phyloP scores from a whole-genome alignment of 352 stramenopile genomes.

The Globisporangium rhizosaccharum region DNA sequence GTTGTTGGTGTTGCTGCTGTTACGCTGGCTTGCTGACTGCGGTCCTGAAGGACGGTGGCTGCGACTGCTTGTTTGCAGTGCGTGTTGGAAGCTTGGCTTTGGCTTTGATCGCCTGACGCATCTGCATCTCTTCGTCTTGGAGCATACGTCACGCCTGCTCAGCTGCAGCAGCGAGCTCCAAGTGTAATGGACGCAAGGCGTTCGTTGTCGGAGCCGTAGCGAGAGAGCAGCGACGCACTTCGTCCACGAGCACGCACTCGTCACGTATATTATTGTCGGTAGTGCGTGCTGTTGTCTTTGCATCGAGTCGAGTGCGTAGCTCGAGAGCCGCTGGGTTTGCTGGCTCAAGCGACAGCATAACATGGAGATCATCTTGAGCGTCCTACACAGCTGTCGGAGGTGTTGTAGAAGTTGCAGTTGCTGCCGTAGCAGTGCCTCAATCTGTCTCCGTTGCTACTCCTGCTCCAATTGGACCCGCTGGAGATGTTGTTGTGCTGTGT shows the following conservation, averaged over 20 bases:
- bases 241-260: background rate
- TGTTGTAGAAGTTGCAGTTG: no score
- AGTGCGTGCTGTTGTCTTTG: background rate
- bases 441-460: no score
- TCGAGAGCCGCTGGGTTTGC: slow-evolving; percentile 26
- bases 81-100: no score
- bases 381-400: slow-evolving; percentile 20
- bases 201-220: background rate
- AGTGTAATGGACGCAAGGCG: background rate
- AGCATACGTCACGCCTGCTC: slow-evolving; percentile 41
- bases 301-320: slow-evolving; percentile 1
- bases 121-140: slow-evolving; percentile 42
- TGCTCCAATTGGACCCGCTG: no score
- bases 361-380: slow-evolving; percentile 24
- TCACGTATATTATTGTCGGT: no score
- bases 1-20: slow-evolving; percentile 2
- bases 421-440: no score
- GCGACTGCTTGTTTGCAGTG: slow-evolving; percentile 4
- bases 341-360: slow-evolving; percentile 31
- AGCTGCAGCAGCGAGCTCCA: slow-evolving; percentile 13
- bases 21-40: slow-evolving; percentile 2
- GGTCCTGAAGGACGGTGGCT: background rate
- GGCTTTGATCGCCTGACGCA: slow-evolving; percentile 19
- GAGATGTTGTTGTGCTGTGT: no score
- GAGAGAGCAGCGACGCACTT: slow-evolving; percentile 5